These are phyloP conservation scores for Colletotrichum simmondsii DNA, from an alignment of 2,329 filamentous ascomycete species.

Conservation along the genomic window DNA sequence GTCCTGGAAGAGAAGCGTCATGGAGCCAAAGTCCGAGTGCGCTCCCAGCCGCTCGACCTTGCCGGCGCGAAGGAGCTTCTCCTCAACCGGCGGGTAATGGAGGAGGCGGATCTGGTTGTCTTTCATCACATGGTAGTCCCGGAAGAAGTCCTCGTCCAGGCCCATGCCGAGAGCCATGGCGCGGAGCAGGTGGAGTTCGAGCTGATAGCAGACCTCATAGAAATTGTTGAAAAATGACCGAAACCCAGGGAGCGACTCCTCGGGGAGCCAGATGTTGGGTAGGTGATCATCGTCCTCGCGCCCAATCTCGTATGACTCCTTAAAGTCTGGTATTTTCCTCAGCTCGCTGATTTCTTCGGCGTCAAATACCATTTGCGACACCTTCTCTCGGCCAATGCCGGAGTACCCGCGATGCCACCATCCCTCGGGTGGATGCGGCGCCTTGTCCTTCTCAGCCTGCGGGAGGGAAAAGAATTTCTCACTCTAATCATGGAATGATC, in stretches of 20 bases:
- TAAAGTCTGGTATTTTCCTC: slow-evolving; percentile 47
- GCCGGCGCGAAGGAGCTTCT: slow-evolving; percentile 41
- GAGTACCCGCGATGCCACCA: slow-evolving; percentile 51
- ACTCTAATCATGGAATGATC: slow-evolving; percentile 40
- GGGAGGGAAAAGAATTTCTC: slow-evolving; percentile 45
- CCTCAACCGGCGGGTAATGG: slow-evolving; percentile 57
- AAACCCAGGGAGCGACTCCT: slow-evolving; percentile 40
- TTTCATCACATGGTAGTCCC: slow-evolving; percentile 59
- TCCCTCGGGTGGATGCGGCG: slow-evolving; percentile 44
- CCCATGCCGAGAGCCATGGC: slow-evolving; percentile 59
- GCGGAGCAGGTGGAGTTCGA: slow-evolving; percentile 52
- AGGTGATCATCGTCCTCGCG: slow-evolving; percentile 42
- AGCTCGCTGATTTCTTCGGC: slow-evolving; percentile 40
- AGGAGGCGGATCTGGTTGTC: slow-evolving; percentile 71
- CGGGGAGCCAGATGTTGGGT: slow-evolving; percentile 43
- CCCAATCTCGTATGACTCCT: slow-evolving; percentile 54
- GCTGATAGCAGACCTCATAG: slow-evolving; percentile 54
- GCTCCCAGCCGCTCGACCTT: slow-evolving; percentile 33
- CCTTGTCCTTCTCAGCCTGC: slow-evolving; percentile 44
- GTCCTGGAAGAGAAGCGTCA: slow-evolving; percentile 61
- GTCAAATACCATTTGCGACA: slow-evolving; percentile 46
- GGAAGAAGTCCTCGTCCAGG: slow-evolving; percentile 38
- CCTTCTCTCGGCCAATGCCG: slow-evolving; percentile 47
- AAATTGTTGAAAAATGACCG: slow-evolving; percentile 48
- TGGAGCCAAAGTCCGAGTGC: slow-evolving; percentile 49